Evolutionary conservation across 768 basidiomycete genomes (phyloP).

Genomic region (Pisolithus albus): DNA sequence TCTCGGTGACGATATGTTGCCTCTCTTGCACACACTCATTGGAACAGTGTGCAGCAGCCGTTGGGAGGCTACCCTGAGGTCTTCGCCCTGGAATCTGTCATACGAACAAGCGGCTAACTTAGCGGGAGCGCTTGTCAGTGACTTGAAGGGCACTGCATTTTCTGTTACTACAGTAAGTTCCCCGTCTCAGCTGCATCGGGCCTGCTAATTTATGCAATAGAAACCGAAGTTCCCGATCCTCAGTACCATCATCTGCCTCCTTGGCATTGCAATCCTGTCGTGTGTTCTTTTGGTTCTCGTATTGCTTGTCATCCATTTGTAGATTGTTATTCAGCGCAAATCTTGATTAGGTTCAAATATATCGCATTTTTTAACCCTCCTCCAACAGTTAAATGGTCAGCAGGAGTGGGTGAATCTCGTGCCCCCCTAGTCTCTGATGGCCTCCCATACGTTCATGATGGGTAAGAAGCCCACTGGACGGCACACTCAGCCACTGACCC

Average conservation of each 20-base stretch:
- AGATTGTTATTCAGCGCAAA: neutral
- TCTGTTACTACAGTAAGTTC: neutral
- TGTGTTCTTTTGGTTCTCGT: neutral
- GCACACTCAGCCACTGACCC: too few relatives aligned
- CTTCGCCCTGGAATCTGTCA: neutral
- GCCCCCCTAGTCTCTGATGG: too few relatives aligned
- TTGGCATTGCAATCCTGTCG: neutral
- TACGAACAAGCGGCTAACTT: slow-evolving; percentile 2
- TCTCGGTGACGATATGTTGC: neutral
- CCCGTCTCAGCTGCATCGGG: neutral
- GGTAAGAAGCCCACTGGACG: too few relatives aligned
- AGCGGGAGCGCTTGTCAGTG: neutral
- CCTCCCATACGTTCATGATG: too few relatives aligned
- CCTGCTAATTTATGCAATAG: neutral
- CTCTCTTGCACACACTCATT: neutral
- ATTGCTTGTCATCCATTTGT: neutral
- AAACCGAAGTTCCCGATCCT: neutral
- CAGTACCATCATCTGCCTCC: neutral
- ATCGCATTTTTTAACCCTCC: neutral
- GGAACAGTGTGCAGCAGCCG: neutral
- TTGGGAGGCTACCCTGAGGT: neutral
- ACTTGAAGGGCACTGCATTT: neutral
- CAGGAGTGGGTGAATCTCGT: too few relatives aligned
- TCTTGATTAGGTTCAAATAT: neutral
- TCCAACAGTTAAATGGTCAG: too few relatives aligned